These are phyloP conservation scores for Strobilomyces echinocephalus DNA, from an alignment of 768 basidiomycete genomes.

Conservation along the genomic window DNA sequence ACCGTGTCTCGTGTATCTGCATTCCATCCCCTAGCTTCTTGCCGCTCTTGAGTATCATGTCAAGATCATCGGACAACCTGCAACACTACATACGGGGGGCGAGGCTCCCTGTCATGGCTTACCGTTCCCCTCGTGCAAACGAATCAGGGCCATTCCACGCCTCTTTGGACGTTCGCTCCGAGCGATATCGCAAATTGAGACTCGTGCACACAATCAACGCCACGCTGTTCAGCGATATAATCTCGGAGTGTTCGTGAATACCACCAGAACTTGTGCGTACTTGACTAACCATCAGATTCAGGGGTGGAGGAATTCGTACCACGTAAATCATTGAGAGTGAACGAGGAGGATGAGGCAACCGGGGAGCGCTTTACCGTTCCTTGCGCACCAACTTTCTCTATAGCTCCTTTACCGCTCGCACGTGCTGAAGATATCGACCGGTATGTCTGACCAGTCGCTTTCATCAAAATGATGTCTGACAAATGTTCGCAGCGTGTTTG, in stretches of 20 bases:
- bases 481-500: conserved; percentile 33
- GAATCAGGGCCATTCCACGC: conserved; percentile 18
- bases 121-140: conserved; percentile 31
- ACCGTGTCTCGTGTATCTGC: neutral
- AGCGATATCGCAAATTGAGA: conserved; percentile 50
- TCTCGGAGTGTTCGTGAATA: conserved; percentile 36
- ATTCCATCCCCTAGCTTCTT: neutral
- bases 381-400: conserved; percentile 36
- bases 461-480: conserved; percentile 1
- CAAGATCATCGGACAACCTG: conserved; percentile 40
- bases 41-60: conserved; percentile 10
- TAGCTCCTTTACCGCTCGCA: conserved; percentile 31
- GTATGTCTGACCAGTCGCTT: conserved; percentile 27
- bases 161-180: conserved; percentile 38
- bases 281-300: conserved; percentile 17
- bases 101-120: conserved; percentile 40
- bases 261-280: neutral
- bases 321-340: conserved; percentile 28
- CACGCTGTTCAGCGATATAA: conserved; percentile 28
- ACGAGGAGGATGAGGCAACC: conserved; percentile 36
- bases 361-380: conserved; percentile 43
- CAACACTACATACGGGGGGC: conserved; percentile 45
- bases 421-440: conserved; percentile 40
- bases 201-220: conserved; percentile 36
- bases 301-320: conserved; percentile 41